Evolutionary conservation across 2,329 filamentous ascomycete species (phyloP).

Genomic region (Fusarium subtropicale): DNA sequence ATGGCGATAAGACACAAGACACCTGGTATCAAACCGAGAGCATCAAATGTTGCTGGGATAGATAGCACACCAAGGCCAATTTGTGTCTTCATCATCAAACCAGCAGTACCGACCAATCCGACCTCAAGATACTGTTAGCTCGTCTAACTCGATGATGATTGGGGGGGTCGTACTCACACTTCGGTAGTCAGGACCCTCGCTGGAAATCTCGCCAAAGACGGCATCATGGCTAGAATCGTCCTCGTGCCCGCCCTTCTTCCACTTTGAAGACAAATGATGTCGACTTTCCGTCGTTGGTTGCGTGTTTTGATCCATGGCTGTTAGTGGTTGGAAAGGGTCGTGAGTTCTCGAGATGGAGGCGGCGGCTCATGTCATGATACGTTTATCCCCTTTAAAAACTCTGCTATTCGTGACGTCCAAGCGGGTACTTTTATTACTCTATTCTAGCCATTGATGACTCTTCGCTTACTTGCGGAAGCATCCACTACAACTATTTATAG

Average conservation of each 20-base stretch:
- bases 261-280: background rate
- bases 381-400: background rate
- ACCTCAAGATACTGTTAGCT: slow-evolving; percentile 43
- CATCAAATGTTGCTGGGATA: slow-evolving; percentile 59
- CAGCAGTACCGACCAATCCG: slow-evolving; percentile 57
- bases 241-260: background rate
- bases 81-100: slow-evolving; percentile 61
- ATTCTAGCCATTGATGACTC: background rate
- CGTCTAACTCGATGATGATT: background rate
- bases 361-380: background rate
- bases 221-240: slow-evolving; percentile 39
- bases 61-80: slow-evolving; percentile 61
- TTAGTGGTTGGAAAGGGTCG: background rate
- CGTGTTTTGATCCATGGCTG: background rate
- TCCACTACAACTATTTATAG: background rate
- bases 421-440: background rate
- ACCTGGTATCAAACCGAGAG: slow-evolving; percentile 60
- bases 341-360: background rate
- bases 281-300: background rate
- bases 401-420: background rate
- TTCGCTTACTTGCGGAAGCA: background rate
- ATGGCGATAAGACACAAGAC: slow-evolving; percentile 57
- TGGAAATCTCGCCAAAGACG: slow-evolving; percentile 48
- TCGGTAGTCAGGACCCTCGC: slow-evolving; percentile 49
- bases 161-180: slow-evolving; percentile 36